Percentiles rank a stretch among this genome's conserved stretches.
phyloP scores from a whole-genome alignment of 306 rosid genomes.

The Cucumis sativus region Cucumber_9930_V3 NC_026657.2:39327501-39328000 shows the following conservation, averaged over 20 bases:
- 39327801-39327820: not conserved
- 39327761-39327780: not conserved
- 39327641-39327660: not conserved
- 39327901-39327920: not conserved
- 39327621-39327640: not conserved
- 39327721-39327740: not conserved
- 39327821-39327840: not conserved
- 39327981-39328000: not conserved
- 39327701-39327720: not conserved
- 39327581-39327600: not conserved
- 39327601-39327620: not conserved
- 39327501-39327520: constrained; percentile 18
- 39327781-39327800: not conserved
- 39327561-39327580: not conserved
- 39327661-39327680: not conserved
- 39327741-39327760: not conserved
- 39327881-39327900: not conserved
- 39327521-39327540: constrained; percentile 23
- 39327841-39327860: not conserved
- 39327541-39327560: not conserved
- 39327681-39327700: not conserved
- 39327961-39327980: not conserved
- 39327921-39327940: not conserved
- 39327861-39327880: not conserved
- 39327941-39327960: not conserved